phyloP scores from a whole-genome alignment of 164 flowering plant genomes.

The Vitis labrusca region DNA sequence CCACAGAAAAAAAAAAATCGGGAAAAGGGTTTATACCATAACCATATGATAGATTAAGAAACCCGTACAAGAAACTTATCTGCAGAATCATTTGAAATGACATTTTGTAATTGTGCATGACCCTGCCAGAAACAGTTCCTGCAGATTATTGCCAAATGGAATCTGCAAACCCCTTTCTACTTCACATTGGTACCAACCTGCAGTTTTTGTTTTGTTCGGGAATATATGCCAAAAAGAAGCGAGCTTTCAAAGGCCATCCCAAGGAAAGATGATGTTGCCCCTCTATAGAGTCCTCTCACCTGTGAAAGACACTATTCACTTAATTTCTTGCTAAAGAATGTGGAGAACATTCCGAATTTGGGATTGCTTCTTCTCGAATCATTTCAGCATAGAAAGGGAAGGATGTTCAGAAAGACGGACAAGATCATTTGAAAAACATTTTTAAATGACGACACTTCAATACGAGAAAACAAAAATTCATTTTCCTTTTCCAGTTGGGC shows the following conservation, averaged over 20 bases:
- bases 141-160: not conserved
- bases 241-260: conserved; percentile 97
- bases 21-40: not conserved
- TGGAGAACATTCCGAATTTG: not conserved
- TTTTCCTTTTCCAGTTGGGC: too few species aligned
- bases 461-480: too few species aligned
- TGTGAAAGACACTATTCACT: conserved; percentile 26
- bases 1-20: not conserved
- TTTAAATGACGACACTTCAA: too few species aligned
- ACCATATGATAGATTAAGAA: not conserved
- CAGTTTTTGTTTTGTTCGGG: conserved; percentile 68
- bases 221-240: conserved; percentile 84
- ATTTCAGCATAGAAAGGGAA: not conserved
- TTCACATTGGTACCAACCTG: conserved; percentile 52
- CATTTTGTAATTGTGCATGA: not conserved
- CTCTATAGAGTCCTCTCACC: conserved; percentile 93
- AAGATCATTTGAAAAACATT: too few species aligned
- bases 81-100: not conserved
- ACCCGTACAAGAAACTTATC: not conserved
- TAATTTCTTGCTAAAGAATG: not conserved
- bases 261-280: conserved; percentile 89
- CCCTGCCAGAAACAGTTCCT: conserved; percentile 8
- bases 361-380: not conserved
- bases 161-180: not conserved
- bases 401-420: too few species aligned